Conservation (phyloP, 2,329 filamentous ascomycete species). For the Fusarium tanahbumbuense region DNA sequence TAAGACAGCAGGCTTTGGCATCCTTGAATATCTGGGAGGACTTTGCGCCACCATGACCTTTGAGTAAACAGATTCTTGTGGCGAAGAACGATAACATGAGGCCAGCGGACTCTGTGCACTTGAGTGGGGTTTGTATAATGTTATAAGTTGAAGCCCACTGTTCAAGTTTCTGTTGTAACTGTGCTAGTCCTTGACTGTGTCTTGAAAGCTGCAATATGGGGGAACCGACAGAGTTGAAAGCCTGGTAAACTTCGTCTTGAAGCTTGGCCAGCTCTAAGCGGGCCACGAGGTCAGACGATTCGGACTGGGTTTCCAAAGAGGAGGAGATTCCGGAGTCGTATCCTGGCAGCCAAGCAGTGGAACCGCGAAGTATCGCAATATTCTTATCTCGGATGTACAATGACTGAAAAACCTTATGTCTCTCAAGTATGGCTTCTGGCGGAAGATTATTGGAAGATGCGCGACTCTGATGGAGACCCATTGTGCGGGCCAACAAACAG, state of each 20-base stretch:
- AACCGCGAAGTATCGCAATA: conserved; percentile 39
- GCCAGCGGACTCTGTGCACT: conserved; percentile 10
- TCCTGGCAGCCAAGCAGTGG: conserved; percentile 34
- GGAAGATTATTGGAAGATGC: conserved; percentile 10
- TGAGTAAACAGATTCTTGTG: conserved; percentile 37
- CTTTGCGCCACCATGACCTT: conserved; percentile 12
- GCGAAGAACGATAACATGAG: conserved; percentile 42
- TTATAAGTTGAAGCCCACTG: conserved; percentile 36
- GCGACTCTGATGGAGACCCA: conserved; percentile 43
- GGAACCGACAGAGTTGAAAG: conserved; percentile 27
- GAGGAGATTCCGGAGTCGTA: conserved; percentile 28
- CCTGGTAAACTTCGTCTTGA: conserved; percentile 43
- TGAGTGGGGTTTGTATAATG: conserved; percentile 21
- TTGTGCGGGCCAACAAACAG: conserved; percentile 43
- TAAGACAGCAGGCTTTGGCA: conserved; percentile 42
- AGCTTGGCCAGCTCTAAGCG: conserved; percentile 42
- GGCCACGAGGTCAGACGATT: conserved; percentile 5
- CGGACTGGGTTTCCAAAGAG: conserved; percentile 11
- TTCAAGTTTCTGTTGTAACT: conserved; percentile 39
- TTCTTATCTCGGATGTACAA: conserved; percentile 45
- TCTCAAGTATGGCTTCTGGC: conserved; percentile 33
- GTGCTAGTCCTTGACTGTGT: conserved; percentile 18
- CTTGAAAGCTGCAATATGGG: conserved; percentile 10
- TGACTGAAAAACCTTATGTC: conserved; percentile 42
- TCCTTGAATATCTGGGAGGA: conserved; percentile 23